Conservation (phyloP, 1,284 basidiomycete genomes). For the Cutaneotrichosporon arboriforme region DNA sequence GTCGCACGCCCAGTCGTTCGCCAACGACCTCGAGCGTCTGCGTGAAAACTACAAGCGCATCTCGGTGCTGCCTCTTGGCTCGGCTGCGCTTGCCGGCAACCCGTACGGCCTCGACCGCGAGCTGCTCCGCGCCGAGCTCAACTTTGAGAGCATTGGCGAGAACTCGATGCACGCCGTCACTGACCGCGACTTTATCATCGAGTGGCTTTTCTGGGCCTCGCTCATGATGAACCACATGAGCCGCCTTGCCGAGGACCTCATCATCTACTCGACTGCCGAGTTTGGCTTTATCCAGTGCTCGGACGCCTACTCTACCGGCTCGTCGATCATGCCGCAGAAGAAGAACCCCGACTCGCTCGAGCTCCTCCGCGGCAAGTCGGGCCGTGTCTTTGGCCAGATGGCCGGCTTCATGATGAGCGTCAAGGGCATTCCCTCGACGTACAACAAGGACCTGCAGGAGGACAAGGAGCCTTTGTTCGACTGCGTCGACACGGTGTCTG, state of each 20-base stretch:
- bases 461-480: slow-evolving; percentile 98
- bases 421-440: slow-evolving; percentile 95
- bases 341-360: slow-evolving; percentile 98
- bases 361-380: slow-evolving; percentile 88
- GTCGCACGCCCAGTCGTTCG: slow-evolving; percentile 89
- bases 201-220: slow-evolving; percentile 95
- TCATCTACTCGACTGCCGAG: slow-evolving; percentile 93
- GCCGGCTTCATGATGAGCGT: slow-evolving; percentile 97
- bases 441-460: slow-evolving; percentile 99
- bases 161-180: slow-evolving; percentile 94
- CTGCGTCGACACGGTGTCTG: slow-evolving; percentile 81
- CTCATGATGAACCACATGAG: slow-evolving; percentile 89
- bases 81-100: slow-evolving; percentile 92
- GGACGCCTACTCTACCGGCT: slow-evolving; percentile 98
- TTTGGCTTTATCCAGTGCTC: slow-evolving; percentile 91
- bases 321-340: slow-evolving; percentile 99
- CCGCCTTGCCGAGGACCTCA: slow-evolving; percentile 90
- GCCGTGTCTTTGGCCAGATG: slow-evolving; percentile 93
- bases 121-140: slow-evolving; percentile 77
- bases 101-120: slow-evolving; percentile 88
- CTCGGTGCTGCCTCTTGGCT: slow-evolving; percentile 87
- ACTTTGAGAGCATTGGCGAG: slow-evolving; percentile 75
- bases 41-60: slow-evolving; percentile 75
- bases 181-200: slow-evolving; percentile 94
- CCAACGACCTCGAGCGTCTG: slow-evolving; percentile 79